phyloP scores from a whole-genome alignment of 805 yeast species.

The Metschnikowia noctiluminum region DNA sequence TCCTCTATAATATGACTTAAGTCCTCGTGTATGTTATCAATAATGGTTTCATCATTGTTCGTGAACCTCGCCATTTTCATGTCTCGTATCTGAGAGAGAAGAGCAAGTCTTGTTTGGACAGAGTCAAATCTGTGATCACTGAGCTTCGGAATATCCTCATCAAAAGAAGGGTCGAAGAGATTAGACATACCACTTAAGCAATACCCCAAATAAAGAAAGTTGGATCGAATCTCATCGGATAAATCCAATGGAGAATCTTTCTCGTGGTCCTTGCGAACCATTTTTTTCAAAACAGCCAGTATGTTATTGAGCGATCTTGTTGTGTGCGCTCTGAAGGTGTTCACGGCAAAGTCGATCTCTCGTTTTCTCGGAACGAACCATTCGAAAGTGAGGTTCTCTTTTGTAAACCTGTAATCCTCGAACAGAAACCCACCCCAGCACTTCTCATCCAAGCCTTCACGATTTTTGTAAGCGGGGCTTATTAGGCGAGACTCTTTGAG shows the following conservation, averaged over 20 bases:
- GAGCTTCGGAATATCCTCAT: conserved; percentile 42
- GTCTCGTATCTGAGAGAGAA: conserved; percentile 31
- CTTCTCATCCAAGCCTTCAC: conserved; percentile 41
- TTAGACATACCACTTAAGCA: conserved; percentile 66
- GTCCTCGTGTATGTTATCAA: conserved; percentile 31
- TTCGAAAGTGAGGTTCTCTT: conserved; percentile 49
- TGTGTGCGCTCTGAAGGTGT: conserved; percentile 50
- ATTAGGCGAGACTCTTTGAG: conserved; percentile 53
- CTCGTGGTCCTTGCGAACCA: conserved; percentile 12
- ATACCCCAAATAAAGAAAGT: conserved; percentile 55
- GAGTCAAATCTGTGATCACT: conserved; percentile 29
- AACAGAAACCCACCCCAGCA: conserved; percentile 79
- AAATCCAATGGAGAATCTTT: conserved; percentile 24
- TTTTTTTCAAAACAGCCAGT: conserved; percentile 28
- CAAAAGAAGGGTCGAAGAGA: conserved; percentile 69
- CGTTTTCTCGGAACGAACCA: conserved; percentile 72
- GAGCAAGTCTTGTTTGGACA: conserved; percentile 32
- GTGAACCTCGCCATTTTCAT: conserved; percentile 17
- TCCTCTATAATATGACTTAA: conserved; percentile 33
- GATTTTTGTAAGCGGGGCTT: conserved; percentile 40
- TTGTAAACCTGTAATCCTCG: conserved; percentile 45
- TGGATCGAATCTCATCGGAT: conserved; percentile 53
- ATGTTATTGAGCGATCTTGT: conserved; percentile 43
- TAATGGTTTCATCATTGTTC: conserved; percentile 22
- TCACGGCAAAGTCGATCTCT: conserved; percentile 60